Base-by-base conservation (phyloP, 2,329 filamentous ascomycete species). In the Alternaria solani region DNA sequence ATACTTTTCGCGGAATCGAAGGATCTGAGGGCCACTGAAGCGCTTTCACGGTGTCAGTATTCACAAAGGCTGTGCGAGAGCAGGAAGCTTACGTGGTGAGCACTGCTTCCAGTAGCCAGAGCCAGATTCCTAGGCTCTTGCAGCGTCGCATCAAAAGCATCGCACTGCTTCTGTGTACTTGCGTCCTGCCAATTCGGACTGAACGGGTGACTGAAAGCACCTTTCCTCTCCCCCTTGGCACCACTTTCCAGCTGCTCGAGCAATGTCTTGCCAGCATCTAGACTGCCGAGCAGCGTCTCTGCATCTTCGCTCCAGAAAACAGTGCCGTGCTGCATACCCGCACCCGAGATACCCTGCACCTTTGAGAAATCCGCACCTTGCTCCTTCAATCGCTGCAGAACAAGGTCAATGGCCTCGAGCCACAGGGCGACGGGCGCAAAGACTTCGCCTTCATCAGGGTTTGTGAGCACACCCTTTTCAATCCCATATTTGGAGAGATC, bases 101-200 rank as follows among this genome's bases (percentile, higher is more conserved):
- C 95, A 67, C 93, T 91, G 76, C 94, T 97, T 30, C 95, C 95
- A 9, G 95, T 97, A 20, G 87, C 88, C 53, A 90, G 80, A 0
- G 95, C 95, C 69, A 99, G 81, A 63, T 85, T 84, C 71, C 90
- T 85, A 2, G 87, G 83, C 7, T 83, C 83, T 1, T 91, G 91
- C 7, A 97, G 81, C 54, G 84, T 82, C 5, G 82, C 85, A 77
- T 98, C 94, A 74, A 98, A 98, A 64, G 87, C 85, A 76, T 97
- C 93, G 75, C 94, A 97, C 81, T 99, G 92, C 67, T 85, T 85
- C 81, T 97, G 93, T 2, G 95, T 98, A 80, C 93, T 97, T 63
- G 94, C 91, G 78, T 99, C 95, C 81, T 98, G 95, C 95, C 95
- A 99, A 78, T 98, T 99, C 7, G 95, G 95, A 66, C 92, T 93